Conservation (phyloP, 75 land plant species). For the Pinus albicaulis region DNA sequence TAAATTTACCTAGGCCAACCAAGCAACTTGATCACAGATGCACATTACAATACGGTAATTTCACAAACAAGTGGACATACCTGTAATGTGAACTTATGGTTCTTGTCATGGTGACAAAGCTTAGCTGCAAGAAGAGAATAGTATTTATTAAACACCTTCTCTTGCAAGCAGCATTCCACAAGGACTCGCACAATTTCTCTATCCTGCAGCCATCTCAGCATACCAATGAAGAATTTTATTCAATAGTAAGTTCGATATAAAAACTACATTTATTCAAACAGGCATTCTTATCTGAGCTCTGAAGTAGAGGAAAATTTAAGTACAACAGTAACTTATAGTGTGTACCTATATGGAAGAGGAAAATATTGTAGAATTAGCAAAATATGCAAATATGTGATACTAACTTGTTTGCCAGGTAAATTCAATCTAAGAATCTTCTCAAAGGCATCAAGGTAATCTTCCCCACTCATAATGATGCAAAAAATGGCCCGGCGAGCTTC, state of each 20-base stretch:
- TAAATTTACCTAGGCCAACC: too few relatives aligned
- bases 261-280: too few relatives aligned
- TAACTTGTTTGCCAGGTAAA: constrained; percentile 91
- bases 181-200: constrained; percentile 92
- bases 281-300: too few relatives aligned
- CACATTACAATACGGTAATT: too few relatives aligned
- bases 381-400: neutral
- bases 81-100: constrained; percentile 95
- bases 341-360: too few relatives aligned
- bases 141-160: constrained; percentile 84
- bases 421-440: constrained; percentile 92
- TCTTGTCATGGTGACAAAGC: constrained; percentile 89
- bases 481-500: constrained; percentile 82
- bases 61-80: constrained; percentile 14
- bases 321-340: too few relatives aligned
- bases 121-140: constrained; percentile 80
- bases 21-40: too few relatives aligned
- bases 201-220: constrained; percentile 45
- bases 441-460: constrained; percentile 90
- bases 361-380: neutral
- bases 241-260: too few relatives aligned
- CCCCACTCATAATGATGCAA: constrained; percentile 93
- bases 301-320: too few relatives aligned
- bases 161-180: constrained; percentile 92
- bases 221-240: too few relatives aligned